Conservation (phyloP, 805 yeast genomes). For the Candida succiphila region DNA sequence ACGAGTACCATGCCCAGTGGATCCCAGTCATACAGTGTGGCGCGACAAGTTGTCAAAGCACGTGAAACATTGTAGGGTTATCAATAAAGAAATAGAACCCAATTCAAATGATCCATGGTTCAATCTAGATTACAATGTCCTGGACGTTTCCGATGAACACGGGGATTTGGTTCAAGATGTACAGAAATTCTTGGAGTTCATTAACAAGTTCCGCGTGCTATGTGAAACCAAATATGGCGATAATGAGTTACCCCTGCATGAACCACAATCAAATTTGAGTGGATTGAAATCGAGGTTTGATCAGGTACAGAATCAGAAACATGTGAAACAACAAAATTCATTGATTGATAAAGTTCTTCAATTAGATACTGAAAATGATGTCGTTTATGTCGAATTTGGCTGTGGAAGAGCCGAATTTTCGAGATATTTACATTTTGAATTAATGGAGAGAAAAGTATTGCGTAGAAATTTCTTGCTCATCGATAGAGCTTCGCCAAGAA, state of each 20-base stretch:
- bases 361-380: slow-evolving; percentile 21
- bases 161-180: slow-evolving; percentile 13
- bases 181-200: slow-evolving; percentile 1
- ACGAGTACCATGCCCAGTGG: slow-evolving; percentile 69
- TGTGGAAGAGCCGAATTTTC: slow-evolving; percentile 86
- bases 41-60: slow-evolving; percentile 44
- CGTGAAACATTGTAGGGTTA: slow-evolving; percentile 49
- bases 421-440: slow-evolving; percentile 40
- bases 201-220: not conserved
- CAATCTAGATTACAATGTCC: slow-evolving; percentile 33
- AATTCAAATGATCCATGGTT: slow-evolving; percentile 31
- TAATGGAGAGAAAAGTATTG: slow-evolving; percentile 9
- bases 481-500: slow-evolving; percentile 68
- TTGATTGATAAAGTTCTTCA: slow-evolving; percentile 56
- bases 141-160: slow-evolving; percentile 4
- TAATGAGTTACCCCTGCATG: slow-evolving; percentile 5
- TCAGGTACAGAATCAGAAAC: slow-evolving; percentile 54
- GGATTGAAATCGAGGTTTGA: slow-evolving; percentile 35
- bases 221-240: slow-evolving; percentile 1
- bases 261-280: not conserved
- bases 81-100: slow-evolving; percentile 20
- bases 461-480: slow-evolving; percentile 41
- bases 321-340: slow-evolving; percentile 76
- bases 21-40: slow-evolving; percentile 69
- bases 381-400: slow-evolving; percentile 72